phyloP scores from a whole-genome alignment of 208 protist species.

The Blechomonas ayalai region DNA sequence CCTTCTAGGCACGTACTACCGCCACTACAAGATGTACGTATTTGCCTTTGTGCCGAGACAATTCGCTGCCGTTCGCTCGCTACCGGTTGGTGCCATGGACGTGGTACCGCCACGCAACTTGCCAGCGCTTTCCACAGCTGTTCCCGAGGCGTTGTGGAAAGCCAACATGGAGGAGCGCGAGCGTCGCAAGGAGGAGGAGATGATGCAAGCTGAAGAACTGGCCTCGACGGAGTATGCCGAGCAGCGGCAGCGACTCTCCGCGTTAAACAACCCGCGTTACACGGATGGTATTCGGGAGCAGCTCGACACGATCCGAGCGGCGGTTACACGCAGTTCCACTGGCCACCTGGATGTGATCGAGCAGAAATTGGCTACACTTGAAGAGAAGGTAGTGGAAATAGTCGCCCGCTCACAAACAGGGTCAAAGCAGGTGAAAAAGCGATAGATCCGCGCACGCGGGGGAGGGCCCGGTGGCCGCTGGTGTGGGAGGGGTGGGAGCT shows the following conservation, averaged over 20 bases:
- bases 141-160: constrained; percentile 48
- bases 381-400: constrained; percentile 70
- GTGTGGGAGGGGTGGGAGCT: no score
- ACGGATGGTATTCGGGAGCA: constrained; percentile 73
- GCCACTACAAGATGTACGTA: constrained; percentile 91
- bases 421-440: no score
- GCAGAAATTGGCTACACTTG: constrained; percentile 54
- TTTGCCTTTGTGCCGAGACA: constrained; percentile 81
- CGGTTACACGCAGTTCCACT: constrained; percentile 41
- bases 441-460: no score
- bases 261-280: constrained; percentile 48
- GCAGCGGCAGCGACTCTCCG: constrained; percentile 22
- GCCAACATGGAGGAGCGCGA: constrained; percentile 60
- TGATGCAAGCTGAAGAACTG: constrained; percentile 29
- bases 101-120: constrained; percentile 46
- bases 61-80: constrained; percentile 39
- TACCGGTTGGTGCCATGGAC: constrained; percentile 35
- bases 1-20: constrained; percentile 79
- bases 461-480: no score
- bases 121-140: constrained; percentile 46
- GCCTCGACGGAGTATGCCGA: constrained; percentile 34
- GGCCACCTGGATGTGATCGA: constrained; percentile 70
- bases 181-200: constrained; percentile 37
- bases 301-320: constrained; percentile 58
- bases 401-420: no score